Conservation (phyloP, 129 eudicot species). For the Helianthus tuberosus region DNA sequence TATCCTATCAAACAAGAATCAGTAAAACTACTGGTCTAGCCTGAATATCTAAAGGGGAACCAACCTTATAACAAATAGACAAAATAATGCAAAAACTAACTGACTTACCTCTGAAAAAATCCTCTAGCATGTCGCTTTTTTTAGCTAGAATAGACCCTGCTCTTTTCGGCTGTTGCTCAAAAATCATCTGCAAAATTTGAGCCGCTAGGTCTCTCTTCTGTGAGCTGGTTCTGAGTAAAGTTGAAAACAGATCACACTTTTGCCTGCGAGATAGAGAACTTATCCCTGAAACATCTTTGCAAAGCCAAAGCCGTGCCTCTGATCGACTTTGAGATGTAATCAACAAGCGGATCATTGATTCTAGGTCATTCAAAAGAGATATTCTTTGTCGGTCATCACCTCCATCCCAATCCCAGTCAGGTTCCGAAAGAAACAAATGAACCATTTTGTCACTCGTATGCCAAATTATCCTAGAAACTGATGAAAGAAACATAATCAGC, state of each 20-base stretch:
- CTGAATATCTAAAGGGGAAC: not conserved
- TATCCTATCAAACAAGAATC: not conserved
- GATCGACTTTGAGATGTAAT: conserved; percentile 71
- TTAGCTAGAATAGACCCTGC: conserved; percentile 71
- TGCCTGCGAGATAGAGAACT: conserved; percentile 43
- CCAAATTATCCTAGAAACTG: conserved; percentile 7
- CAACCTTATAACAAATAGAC: not conserved
- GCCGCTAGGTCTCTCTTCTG: conserved; percentile 56
- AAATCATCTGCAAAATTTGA: conserved; percentile 72
- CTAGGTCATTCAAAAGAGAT: conserved; percentile 62
- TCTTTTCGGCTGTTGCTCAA: conserved; percentile 65
- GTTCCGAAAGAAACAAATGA: conserved; percentile 63
- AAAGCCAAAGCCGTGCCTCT: conserved; percentile 95
- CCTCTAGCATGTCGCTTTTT: conserved; percentile 65
- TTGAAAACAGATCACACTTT: conserved; percentile 61
- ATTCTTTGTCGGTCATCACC: conserved; percentile 40
- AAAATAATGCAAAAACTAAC: not conserved
- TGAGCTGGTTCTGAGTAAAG: conserved; percentile 61
- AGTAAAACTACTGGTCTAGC: not conserved
- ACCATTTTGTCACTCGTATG: conserved; percentile 45
- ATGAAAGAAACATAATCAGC: conserved; percentile 15
- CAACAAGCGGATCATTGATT: conserved; percentile 49
- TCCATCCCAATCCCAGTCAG: conserved; percentile 47
- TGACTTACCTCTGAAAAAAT: conserved; percentile 69
- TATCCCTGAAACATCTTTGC: conserved; percentile 67